Percentiles rank a stretch among this genome's conserved stretches.
phyloP scores from a whole-genome alignment of 1,284 basidiomycete genomes.

The Psilocybe mexicana region DNA sequence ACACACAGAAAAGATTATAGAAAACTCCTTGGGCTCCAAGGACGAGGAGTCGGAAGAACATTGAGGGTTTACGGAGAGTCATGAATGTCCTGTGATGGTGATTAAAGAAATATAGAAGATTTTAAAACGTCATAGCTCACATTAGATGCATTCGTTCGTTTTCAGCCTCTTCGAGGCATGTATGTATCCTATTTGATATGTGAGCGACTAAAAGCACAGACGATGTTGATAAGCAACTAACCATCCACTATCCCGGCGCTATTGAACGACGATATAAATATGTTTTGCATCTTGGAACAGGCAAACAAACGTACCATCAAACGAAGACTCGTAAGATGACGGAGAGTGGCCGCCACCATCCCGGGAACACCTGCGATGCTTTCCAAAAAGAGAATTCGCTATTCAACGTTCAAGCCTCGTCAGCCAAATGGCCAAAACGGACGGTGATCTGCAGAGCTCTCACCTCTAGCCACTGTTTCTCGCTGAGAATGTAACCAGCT shows the following conservation, averaged over 20 bases:
- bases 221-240: conserved; percentile 19
- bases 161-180: conserved; percentile 90
- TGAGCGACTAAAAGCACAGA: conserved; percentile 23
- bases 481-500: conserved; percentile 71
- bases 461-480: conserved; percentile 77
- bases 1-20: conserved; percentile 87
- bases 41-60: conserved; percentile 78
- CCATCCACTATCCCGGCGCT: conserved; percentile 90
- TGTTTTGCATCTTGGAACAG: not conserved
- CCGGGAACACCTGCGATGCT: conserved; percentile 92
- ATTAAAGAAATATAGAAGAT: not conserved
- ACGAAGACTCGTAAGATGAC: conserved; percentile 82
- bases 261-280: conserved; percentile 5
- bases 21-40: conserved; percentile 90
- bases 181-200: conserved; percentile 56
- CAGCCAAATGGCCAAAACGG: conserved; percentile 5
- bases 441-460: conserved; percentile 22
- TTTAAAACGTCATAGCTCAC: conserved; percentile 38
- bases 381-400: conserved; percentile 89
- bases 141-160: conserved; percentile 96
- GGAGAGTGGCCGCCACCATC: conserved; percentile 88
- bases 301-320: conserved; percentile 59
- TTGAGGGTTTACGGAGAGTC: conserved; percentile 77
- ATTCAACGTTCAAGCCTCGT: conserved; percentile 1
- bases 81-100: conserved; percentile 74